These are phyloP conservation scores for Rhinocladiella mackenziei DNA, from an alignment of 2,329 filamentous ascomycete species.

Conservation along the genomic window DNA sequence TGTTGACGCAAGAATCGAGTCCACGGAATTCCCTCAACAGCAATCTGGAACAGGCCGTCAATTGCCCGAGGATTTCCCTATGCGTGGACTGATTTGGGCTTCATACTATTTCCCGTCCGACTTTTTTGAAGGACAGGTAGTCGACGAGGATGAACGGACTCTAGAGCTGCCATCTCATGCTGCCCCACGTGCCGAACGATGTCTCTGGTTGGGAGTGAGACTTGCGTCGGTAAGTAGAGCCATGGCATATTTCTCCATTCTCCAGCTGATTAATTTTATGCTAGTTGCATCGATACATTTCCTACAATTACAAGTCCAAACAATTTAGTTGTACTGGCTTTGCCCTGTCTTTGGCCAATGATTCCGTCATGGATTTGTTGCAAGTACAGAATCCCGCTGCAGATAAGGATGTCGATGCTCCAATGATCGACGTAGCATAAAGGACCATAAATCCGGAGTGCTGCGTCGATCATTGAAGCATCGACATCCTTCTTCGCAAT, in stretches of 20 bases:
- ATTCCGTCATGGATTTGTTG: constrained; percentile 13
- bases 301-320: constrained; percentile 33
- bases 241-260: no score
- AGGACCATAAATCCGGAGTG: no score
- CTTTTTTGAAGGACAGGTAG: constrained; percentile 49
- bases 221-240: constrained; percentile 40
- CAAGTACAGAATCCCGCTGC: constrained; percentile 8
- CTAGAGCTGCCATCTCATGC: constrained; percentile 50
- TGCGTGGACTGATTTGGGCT: constrained; percentile 54
- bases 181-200: constrained; percentile 48
- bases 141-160: constrained; percentile 54
- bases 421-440: constrained; percentile 14
- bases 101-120: constrained; percentile 46
- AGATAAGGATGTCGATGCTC: constrained; percentile 6
- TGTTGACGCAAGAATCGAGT: constrained; percentile 36
- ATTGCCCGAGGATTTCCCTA: constrained; percentile 56
- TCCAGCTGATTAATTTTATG: constrained; percentile 17
- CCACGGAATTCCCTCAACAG: constrained; percentile 40
- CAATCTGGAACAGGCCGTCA: constrained; percentile 44
- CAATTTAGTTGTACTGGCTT: constrained; percentile 35
- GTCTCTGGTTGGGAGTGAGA: constrained; percentile 48
- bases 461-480: no score
- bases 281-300: constrained; percentile 38
- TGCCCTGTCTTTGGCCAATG: constrained; percentile 9
- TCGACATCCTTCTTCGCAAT: no score